Evolutionary conservation across 345 rosid species (phyloP).

Genomic region (sweet orange (Citrus sinensis)): DNA sequence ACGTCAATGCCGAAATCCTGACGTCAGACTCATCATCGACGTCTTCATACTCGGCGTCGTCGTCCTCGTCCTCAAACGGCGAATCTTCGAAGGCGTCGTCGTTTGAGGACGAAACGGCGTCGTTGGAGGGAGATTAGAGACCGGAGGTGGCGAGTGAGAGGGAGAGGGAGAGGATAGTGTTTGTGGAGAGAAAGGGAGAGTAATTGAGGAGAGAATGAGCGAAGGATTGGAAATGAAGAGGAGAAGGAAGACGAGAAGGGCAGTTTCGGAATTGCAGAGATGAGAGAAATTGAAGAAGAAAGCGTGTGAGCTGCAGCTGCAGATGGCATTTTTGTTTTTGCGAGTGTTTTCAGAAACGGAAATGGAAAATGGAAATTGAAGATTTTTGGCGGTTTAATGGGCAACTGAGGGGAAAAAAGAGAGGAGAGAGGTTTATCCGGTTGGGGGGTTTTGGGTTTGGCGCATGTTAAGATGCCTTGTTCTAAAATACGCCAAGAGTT

Average conservation of each 20-base stretch:
- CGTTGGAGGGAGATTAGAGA: slow-evolving; percentile 20
- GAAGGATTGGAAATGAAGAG: not conserved
- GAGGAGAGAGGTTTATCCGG: no score
- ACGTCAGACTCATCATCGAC: slow-evolving; percentile 20
- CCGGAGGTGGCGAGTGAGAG: slow-evolving; percentile 9
- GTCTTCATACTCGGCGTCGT: slow-evolving; percentile 14
- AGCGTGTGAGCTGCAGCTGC: no score
- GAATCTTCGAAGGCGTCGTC: slow-evolving; percentile 23
- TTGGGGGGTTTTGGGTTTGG: no score
- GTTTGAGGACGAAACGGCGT: not conserved
- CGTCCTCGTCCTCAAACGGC: not conserved
- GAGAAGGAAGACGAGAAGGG: not conserved
- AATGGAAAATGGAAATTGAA: no score
- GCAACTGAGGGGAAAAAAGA: no score
- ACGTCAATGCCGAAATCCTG: slow-evolving; percentile 39
- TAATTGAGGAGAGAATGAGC: slow-evolving; percentile 14
- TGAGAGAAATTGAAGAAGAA: not conserved
- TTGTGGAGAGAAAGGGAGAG: slow-evolving; percentile 22
- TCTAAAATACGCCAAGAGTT: no score
- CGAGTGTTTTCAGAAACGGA: no score
- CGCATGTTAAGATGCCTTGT: no score
- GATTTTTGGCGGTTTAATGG: no score
- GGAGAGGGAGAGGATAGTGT: slow-evolving; percentile 5
- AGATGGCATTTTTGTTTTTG: no score
- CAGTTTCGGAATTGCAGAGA: slow-evolving; percentile 1